Conservation (phyloP, 2,329 filamentous ascomycete genomes). For the Byssothecium circinans region DNA sequence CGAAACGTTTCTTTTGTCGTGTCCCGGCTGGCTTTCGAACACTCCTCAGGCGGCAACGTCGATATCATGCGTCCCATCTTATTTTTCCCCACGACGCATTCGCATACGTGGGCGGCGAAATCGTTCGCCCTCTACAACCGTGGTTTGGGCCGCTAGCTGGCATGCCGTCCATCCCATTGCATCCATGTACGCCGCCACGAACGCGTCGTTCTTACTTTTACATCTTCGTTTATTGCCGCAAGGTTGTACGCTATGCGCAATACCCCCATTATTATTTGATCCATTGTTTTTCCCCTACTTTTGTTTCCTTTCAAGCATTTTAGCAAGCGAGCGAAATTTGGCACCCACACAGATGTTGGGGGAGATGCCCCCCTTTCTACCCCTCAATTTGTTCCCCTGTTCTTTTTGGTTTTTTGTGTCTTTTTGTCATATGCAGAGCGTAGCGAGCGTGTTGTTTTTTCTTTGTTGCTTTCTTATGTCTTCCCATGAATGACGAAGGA, state of each 20-base stretch:
- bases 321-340: constrained; percentile 32
- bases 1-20: too few relatives aligned
- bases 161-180: not conserved
- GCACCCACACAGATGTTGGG: constrained; percentile 20
- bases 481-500: constrained; percentile 9
- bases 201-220: too few relatives aligned
- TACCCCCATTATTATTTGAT: too few relatives aligned
- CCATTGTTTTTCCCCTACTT: constrained; percentile 11
- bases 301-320: constrained; percentile 21
- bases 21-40: constrained; percentile 13
- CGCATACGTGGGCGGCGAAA: constrained; percentile 31
- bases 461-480: constrained; percentile 37
- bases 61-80: too few relatives aligned
- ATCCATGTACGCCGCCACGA: too few relatives aligned
- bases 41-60: constrained; percentile 39
- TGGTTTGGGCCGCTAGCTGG: constrained; percentile 11
- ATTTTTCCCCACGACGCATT: constrained; percentile 10
- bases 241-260: too few relatives aligned
- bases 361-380: too few relatives aligned
- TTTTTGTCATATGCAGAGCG: constrained; percentile 32
- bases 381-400: constrained; percentile 12
- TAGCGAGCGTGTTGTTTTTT: constrained; percentile 33
- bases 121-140: too few relatives aligned
- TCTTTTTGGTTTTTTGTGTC: constrained; percentile 18
- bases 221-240: too few relatives aligned